Evolutionary conservation across 1,284 basidiomycete species (phyloP), one percentile per base, ranked within the genome.

Genomic region (Cystobasidium slooffiae): DNA sequence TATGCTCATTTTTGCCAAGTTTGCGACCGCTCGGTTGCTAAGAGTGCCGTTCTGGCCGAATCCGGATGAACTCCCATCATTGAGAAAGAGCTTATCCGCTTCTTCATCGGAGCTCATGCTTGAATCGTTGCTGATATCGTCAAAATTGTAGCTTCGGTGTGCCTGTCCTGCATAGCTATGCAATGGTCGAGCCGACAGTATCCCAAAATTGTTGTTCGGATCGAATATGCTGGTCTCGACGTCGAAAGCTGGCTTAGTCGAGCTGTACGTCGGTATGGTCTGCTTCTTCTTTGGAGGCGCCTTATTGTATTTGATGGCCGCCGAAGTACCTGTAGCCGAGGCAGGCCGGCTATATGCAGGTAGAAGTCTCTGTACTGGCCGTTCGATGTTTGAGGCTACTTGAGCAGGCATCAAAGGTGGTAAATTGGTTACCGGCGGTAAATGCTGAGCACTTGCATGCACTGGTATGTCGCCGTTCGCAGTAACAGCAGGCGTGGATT

Each of bases 201-300:
- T 31, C 1, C 64, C 64, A 22, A 66, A 66, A 16, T 66, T 66
- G 24, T 66, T 66, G 24, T 66, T 66, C 24, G 64, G 64, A 39
- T 66, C 64, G 24, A 66, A 66, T 43, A 66, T 66, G 24, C 64
- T 66, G 22, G 51, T 53, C 64, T 66, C 64, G 31, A 66, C 64
- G 20, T 66, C 64, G 37, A 66, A 66, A 66, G 64, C 49, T 10
- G 51, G 51, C 39, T 47, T 66, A 22, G 51, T 6, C 4, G 64
- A 20, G 10, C 37, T 7, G 18, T 24, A 16, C 22, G n/a, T 47
- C 20, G 61, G 31, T n/a, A 37, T 14, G 16, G 47, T 18, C 39
- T 66, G 47, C 31, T 52, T 66, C 64, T 66, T 51, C 31, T 66
- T 66, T 6, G 22, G 1, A 14, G n/a, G 5, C 14, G 64, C 44